These are phyloP conservation scores for Lactarius vividus DNA, from an alignment of 768 basidiomycete genomes.

Conservation along the genomic window DNA sequence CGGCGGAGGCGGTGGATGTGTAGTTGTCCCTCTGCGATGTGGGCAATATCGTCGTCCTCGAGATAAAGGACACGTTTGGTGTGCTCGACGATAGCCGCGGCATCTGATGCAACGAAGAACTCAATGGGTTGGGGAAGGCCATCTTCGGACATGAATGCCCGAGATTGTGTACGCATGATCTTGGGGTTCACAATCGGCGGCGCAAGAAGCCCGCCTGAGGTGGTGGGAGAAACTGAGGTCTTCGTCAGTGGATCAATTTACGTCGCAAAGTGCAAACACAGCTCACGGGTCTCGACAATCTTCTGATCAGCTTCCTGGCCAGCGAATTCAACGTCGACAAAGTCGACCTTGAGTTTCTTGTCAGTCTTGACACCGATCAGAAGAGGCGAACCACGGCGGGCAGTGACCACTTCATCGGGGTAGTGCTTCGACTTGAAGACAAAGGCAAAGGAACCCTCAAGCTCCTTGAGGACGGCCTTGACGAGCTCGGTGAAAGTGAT, in stretches of 20 bases:
- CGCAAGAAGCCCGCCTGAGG: slow-evolving; percentile 62
- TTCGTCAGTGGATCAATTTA: slow-evolving; percentile 35
- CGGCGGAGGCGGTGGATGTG: slow-evolving; percentile 98
- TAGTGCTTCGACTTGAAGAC: slow-evolving; percentile 97
- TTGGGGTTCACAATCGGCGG: slow-evolving; percentile 67
- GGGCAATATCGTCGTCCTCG: slow-evolving; percentile 98
- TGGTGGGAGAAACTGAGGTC: slow-evolving; percentile 37
- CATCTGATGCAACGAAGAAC: slow-evolving; percentile 98
- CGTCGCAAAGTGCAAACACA: not conserved
- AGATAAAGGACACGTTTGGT: slow-evolving; percentile 98
- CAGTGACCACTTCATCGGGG: slow-evolving; percentile 94
- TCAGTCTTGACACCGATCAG: slow-evolving; percentile 99
- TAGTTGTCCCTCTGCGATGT: slow-evolving; percentile 94
- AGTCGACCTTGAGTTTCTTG: slow-evolving; percentile 99
- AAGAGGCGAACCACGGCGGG: slow-evolving; percentile 95
- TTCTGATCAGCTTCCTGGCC: slow-evolving; percentile 61
- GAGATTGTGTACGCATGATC: slow-evolving; percentile 89
- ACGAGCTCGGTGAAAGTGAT: slow-evolving; percentile 86
- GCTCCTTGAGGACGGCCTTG: slow-evolving; percentile 95
- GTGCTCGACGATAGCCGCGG: slow-evolving; percentile 94
- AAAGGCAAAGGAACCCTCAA: slow-evolving; percentile 98
- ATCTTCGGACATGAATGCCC: slow-evolving; percentile 98
- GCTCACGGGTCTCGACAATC: slow-evolving; percentile 43
- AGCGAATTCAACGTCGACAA: slow-evolving; percentile 96
- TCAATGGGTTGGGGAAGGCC: slow-evolving; percentile 98